A percentile compares a stretch with the other conserved stretches of the same genome.
These are phyloP conservation scores for Pseudomicrostroma phylloplanum DNA, from an alignment of 1,284 basidiomycete species.

Conservation along the genomic window DNA sequence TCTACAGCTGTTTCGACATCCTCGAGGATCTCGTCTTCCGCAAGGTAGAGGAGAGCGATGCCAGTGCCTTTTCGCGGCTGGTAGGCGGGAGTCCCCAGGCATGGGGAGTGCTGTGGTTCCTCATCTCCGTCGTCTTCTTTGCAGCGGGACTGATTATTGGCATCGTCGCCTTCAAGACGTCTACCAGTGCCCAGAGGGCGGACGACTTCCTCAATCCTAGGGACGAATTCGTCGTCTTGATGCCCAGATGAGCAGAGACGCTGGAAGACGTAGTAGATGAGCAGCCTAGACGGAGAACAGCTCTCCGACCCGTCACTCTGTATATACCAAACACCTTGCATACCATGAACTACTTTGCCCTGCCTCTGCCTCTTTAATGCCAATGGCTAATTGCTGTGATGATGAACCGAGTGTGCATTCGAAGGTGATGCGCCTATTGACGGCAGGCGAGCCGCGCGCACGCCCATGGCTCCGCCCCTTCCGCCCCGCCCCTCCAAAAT, in stretches of 20 bases:
- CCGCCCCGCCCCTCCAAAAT: no score
- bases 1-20: constrained; percentile 42
- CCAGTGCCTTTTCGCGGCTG: constrained; percentile 76
- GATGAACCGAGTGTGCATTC: no score
- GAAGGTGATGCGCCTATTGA: no score
- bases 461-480: no score
- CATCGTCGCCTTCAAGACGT: constrained; percentile 43
- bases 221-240: constrained; percentile 1
- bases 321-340: no score
- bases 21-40: constrained; percentile 74
- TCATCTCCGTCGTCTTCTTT: constrained; percentile 75
- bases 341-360: no score
- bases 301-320: no score
- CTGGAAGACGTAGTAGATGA: neutral
- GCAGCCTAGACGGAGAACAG: neutral
- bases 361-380: no score
- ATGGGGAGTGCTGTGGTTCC: constrained; percentile 71
- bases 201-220: constrained; percentile 29
- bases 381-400: no score
- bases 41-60: constrained; percentile 87
- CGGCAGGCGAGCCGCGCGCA: no score
- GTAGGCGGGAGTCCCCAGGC: constrained; percentile 61
- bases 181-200: constrained; percentile 31
- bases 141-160: constrained; percentile 39
- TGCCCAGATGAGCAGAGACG: neutral